Conservation (phyloP, 345 rosid genomes). For the Eucalyptus viminalis region DNA sequence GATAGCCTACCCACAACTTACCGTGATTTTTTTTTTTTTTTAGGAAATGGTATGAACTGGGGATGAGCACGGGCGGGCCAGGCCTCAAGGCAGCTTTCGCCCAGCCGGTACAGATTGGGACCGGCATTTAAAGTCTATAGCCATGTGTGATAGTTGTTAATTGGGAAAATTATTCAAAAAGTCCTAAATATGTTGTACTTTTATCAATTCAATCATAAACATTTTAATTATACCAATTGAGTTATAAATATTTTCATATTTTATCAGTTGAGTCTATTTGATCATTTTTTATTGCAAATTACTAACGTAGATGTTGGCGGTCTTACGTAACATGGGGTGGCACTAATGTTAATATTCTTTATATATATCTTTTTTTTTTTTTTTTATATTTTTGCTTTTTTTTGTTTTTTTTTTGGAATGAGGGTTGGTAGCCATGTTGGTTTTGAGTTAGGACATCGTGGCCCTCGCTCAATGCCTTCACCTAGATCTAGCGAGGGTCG, state of each 20-base stretch:
- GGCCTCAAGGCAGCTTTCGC: not conserved
- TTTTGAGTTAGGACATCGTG: no score
- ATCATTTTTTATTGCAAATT: accelerated
- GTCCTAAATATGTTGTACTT: accelerated
- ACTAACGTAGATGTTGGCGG: accelerated
- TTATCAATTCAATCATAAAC: no score
- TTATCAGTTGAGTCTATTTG: accelerated
- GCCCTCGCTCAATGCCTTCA: accelerated
- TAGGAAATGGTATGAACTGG: not conserved
- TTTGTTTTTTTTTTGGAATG: not conserved
- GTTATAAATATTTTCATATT: no score
- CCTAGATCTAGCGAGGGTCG: no score
- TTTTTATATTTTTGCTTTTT: no score
- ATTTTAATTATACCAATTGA: no score
- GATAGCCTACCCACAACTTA: not conserved
- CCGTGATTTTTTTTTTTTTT: not conserved
- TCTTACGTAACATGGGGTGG: accelerated
- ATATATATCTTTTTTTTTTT: no score
- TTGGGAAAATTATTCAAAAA: no score
- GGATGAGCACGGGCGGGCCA: not conserved
- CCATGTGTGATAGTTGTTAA: not conserved
- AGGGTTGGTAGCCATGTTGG: accelerated
- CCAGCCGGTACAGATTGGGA: not conserved
- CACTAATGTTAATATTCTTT: accelerated
- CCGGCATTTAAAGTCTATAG: not conserved